phyloP scores from a whole-genome alignment of 176 grass and related monocot genomes.

The Phragmites australis region DNA sequence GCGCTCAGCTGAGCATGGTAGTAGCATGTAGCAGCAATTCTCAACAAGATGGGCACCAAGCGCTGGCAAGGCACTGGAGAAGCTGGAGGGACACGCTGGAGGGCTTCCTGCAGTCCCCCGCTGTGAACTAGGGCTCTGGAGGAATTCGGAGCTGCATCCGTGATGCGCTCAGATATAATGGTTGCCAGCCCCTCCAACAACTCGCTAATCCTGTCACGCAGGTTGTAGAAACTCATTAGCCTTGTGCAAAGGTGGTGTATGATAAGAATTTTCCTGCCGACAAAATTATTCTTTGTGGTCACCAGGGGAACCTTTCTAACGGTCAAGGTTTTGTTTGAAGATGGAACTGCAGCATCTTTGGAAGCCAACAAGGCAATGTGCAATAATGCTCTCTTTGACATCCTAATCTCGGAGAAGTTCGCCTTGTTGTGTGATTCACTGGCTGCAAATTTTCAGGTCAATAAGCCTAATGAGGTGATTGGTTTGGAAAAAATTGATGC shows the following conservation, averaged over 20 bases:
- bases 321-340: conserved; percentile 32
- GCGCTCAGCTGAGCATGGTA: not conserved
- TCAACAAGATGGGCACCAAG: not conserved
- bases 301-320: conserved; percentile 49
- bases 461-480: conserved; percentile 49
- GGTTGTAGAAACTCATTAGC: not conserved
- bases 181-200: conserved; percentile 33
- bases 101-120: conserved; percentile 46
- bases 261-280: not conserved
- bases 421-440: conserved; percentile 76
- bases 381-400: conserved; percentile 63
- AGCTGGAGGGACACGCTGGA: conserved; percentile 72
- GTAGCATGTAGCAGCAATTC: not conserved
- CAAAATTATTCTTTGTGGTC: not conserved
- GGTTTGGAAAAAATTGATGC: conserved; percentile 67
- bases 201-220: not conserved
- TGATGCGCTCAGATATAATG: conserved; percentile 56
- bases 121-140: conserved; percentile 45
- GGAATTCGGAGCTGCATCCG: conserved; percentile 71
- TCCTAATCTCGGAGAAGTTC: conserved; percentile 84
- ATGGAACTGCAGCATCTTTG: conserved; percentile 23
- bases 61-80: conserved; percentile 45
- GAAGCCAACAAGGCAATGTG: conserved; percentile 67
- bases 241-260: not conserved
- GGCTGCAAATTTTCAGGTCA: conserved; percentile 58